These are phyloP conservation scores for Amanita jacksonii DNA, from an alignment of 768 basidiomycete species.

Conservation along the genomic window DNA sequence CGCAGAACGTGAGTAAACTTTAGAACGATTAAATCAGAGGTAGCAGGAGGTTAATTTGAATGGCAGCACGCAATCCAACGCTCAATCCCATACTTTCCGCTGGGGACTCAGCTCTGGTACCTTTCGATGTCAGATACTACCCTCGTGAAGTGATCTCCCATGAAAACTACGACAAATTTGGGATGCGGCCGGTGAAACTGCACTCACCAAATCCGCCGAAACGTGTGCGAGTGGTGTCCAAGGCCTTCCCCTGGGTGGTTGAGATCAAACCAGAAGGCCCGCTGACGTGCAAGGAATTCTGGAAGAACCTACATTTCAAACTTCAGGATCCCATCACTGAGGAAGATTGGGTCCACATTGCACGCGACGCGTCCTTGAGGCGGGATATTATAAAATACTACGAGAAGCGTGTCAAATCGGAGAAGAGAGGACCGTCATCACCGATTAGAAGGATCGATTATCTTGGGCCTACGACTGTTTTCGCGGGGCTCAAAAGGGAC, in stretches of 20 bases:
- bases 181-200: background rate
- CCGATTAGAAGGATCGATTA: constrained; percentile 49
- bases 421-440: background rate
- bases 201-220: constrained; percentile 20
- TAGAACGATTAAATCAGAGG: too few relatives aligned
- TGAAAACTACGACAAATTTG: background rate
- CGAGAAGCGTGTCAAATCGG: constrained; percentile 27
- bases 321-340: constrained; percentile 48
- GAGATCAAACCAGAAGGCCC: constrained; percentile 35
- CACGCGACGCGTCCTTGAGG: constrained; percentile 35
- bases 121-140: background rate
- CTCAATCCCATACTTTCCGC: too few relatives aligned
- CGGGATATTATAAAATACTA: constrained; percentile 15
- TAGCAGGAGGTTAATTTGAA: too few relatives aligned
- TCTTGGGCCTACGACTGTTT: constrained; percentile 42
- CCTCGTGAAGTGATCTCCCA: background rate
- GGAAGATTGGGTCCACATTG: constrained; percentile 59
- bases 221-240: constrained; percentile 45
- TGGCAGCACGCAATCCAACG: too few relatives aligned
- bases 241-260: constrained; percentile 56
- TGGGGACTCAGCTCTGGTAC: too few relatives aligned
- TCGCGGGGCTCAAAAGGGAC: background rate
- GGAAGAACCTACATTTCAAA: constrained; percentile 38
- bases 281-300: constrained; percentile 43
- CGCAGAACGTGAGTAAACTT: too few relatives aligned